Evolutionary conservation across 2,329 filamentous ascomycete genomes (phyloP).

Genomic region (Nakataea oryzae): DNA sequence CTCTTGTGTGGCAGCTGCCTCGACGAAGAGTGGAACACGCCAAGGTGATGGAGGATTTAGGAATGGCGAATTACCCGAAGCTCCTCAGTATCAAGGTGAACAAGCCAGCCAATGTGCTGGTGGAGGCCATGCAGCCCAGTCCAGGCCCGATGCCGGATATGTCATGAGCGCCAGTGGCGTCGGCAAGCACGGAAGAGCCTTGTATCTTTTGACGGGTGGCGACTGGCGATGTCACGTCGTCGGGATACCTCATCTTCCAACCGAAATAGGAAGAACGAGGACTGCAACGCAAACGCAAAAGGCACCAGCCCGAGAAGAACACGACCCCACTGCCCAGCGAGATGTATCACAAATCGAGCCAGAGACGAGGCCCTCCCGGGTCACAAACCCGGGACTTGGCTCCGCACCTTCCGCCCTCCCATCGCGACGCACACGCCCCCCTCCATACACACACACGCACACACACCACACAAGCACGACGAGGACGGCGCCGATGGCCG

Average conservation of each 20-base stretch:
- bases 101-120: background rate
- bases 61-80: background rate
- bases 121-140: background rate
- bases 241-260: background rate
- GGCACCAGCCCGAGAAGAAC: no score
- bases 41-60: background rate
- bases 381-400: background rate
- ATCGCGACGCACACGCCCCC: background rate
- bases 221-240: background rate
- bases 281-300: background rate
- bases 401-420: background rate
- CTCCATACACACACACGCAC: background rate
- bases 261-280: background rate
- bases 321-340: background rate
- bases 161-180: background rate
- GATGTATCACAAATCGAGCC: background rate
- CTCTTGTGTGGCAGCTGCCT: background rate
- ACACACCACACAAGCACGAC: background rate
- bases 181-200: background rate
- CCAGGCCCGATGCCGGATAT: background rate
- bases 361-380: background rate
- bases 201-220: background rate
- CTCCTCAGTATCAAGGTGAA: background rate
- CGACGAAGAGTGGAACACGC: background rate
- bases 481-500: background rate